Conservation (phyloP, 371 early-diverging fungal genomes). For the Mucor lusitanicus region DNA sequence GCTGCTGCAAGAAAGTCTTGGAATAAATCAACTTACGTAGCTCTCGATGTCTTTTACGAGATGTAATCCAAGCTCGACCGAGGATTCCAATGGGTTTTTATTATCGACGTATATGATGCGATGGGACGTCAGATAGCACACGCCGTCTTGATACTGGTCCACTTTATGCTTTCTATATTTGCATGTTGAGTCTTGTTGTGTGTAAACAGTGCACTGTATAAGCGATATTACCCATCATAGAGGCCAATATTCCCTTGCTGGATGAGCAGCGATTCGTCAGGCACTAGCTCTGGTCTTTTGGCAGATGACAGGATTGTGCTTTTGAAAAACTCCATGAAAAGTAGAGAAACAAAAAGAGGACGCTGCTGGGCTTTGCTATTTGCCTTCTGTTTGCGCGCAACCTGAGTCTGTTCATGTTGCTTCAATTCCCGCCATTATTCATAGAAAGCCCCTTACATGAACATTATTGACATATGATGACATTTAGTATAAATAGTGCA, state of each 20-base stretch:
- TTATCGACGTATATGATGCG: slow-evolving; percentile 80
- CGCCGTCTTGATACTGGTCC: slow-evolving; percentile 72
- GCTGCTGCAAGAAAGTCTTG: background rate
- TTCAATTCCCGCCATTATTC: slow-evolving; percentile 1
- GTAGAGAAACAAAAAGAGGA: background rate
- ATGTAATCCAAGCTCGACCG: slow-evolving; percentile 58
- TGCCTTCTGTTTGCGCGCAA: background rate
- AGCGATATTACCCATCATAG: slow-evolving; percentile 60
- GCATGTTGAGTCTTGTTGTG: background rate
- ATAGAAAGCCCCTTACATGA: too few species aligned
- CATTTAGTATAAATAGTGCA: background rate
- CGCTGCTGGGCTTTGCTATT: background rate
- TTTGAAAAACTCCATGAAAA: slow-evolving; percentile 54
- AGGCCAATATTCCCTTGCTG: slow-evolving; percentile 72
- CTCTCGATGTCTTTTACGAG: slow-evolving; percentile 52
- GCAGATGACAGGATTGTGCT: slow-evolving; percentile 58
- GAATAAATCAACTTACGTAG: slow-evolving; percentile 45
- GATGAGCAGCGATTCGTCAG: slow-evolving; percentile 57
- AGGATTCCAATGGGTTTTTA: slow-evolving; percentile 54
- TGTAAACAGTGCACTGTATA: background rate
- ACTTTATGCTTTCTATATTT: slow-evolving; percentile 49
- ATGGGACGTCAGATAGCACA: slow-evolving; percentile 74
- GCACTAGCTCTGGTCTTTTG: slow-evolving; percentile 55
- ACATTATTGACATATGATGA: background rate
- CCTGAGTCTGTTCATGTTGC: background rate